Conservation (phyloP, 306 rosid genomes). For the Citrullus colocynthis region DNA sequence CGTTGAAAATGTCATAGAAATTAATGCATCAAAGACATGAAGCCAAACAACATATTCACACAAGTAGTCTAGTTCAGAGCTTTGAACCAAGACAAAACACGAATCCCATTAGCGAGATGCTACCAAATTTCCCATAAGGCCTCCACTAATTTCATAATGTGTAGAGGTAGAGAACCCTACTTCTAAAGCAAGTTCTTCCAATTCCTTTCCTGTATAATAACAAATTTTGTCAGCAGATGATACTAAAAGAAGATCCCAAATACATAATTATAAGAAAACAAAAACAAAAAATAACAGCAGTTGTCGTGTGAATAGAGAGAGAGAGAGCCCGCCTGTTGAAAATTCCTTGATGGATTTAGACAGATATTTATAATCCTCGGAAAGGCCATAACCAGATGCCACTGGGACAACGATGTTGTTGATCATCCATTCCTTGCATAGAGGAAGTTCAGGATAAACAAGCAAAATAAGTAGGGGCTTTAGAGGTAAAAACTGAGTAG, state of each 20-base stretch:
- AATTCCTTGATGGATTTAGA: conserved; percentile 66
- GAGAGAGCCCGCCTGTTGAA: conserved; percentile 46
- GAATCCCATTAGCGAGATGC: conserved; percentile 31
- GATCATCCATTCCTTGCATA: conserved; percentile 68
- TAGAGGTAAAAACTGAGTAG: not conserved
- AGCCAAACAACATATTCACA: not conserved
- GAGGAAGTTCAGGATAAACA: conserved; percentile 4
- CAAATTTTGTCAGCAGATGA: conserved; percentile 7
- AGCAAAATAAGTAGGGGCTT: not conserved
- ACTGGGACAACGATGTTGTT: conserved; percentile 74
- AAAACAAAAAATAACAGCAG: not conserved
- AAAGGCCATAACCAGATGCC: conserved; percentile 71
- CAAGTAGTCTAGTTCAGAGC: not conserved
- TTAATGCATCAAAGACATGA: not conserved
- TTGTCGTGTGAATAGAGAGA: not conserved
- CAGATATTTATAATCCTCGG: conserved; percentile 65
- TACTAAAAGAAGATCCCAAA: not conserved
- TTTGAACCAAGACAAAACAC: not conserved
- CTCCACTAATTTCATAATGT: conserved; percentile 75
- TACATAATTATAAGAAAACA: not conserved
- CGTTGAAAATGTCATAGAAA: not conserved
- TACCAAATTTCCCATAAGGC: conserved; percentile 85
- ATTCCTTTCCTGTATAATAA: conserved; percentile 54
- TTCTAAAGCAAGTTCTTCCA: conserved; percentile 70
- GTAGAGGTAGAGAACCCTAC: conserved; percentile 64